Conservation (phyloP, 106 monocot species). For the Gastrodia elata region DNA sequence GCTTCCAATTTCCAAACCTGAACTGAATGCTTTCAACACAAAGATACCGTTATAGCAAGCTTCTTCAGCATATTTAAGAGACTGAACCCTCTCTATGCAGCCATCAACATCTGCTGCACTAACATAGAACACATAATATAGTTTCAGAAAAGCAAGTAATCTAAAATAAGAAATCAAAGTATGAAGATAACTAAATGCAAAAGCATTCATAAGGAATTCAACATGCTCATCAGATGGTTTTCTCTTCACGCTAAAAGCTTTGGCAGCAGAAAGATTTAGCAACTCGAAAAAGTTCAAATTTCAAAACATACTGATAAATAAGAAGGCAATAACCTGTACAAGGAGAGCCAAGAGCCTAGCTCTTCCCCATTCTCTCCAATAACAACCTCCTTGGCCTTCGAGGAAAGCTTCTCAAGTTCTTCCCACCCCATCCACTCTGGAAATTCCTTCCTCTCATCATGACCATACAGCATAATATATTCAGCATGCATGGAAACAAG, state of each 20-base stretch:
- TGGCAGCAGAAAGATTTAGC: not conserved
- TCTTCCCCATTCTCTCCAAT: slow-evolving; percentile 50
- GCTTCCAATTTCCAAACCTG: slow-evolving; percentile 87
- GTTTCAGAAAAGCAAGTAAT: not conserved
- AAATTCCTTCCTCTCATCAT: slow-evolving; percentile 12
- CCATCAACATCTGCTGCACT: slow-evolving; percentile 70
- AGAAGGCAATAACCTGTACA: slow-evolving; percentile 67
- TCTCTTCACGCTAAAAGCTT: not conserved
- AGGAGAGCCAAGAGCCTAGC: slow-evolving; percentile 47
- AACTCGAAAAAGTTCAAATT: not conserved
- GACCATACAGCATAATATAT: slow-evolving; percentile 52
- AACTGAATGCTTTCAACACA: slow-evolving; percentile 74
- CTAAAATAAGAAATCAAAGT: not conserved
- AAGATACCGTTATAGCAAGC: slow-evolving; percentile 60
- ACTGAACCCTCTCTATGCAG: slow-evolving; percentile 51
- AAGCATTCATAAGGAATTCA: not conserved
- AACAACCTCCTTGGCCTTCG: slow-evolving; percentile 24
- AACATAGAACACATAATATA: slow-evolving; percentile 15
- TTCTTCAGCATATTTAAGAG: slow-evolving; percentile 78
- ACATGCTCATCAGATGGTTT: not conserved
- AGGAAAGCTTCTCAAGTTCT: slow-evolving; percentile 38
- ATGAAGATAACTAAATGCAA: not conserved
- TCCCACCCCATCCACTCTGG: slow-evolving; percentile 77
- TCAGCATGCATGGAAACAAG: slow-evolving; percentile 67
- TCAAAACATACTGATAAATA: not conserved